Conservation (phyloP, 1,139 yeast species). For the Taphrina populina region DNA sequence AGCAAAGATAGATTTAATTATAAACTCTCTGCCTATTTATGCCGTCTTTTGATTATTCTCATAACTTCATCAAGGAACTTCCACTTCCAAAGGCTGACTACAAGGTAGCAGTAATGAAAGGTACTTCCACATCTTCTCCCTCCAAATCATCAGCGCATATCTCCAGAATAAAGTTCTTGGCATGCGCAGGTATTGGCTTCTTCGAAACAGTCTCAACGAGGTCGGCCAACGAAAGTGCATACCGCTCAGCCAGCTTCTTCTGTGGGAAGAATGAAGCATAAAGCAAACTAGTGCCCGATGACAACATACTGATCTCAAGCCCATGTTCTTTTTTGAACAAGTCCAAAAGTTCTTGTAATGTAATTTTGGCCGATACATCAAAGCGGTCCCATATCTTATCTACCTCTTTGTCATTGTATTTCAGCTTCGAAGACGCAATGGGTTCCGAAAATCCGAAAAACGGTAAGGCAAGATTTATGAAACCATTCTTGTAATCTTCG, state of each 20-base stretch:
- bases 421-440: conserved; percentile 74
- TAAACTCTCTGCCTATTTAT: no score
- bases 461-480: conserved; percentile 89
- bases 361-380: conserved; percentile 72
- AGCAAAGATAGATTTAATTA: no score
- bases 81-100: no score
- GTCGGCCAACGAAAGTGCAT: conserved; percentile 64
- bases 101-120: conserved; percentile 55
- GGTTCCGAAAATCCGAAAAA: conserved; percentile 98
- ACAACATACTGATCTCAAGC: conserved; percentile 82
- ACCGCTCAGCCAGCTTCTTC: conserved; percentile 78
- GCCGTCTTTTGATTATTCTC: no score
- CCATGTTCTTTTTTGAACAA: conserved; percentile 79
- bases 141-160: conserved; percentile 86
- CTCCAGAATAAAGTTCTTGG: conserved; percentile 76
- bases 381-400: conserved; percentile 97
- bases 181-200: conserved; percentile 74
- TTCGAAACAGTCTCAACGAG: conserved; percentile 79
- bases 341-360: conserved; percentile 71
- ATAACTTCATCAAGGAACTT: no score
- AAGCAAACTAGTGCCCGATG: conserved; percentile 82
- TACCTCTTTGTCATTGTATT: conserved; percentile 74
- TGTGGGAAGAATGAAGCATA: conserved; percentile 95
- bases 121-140: conserved; percentile 94
- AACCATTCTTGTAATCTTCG: conserved; percentile 92